Evolutionary conservation across 805 yeast genomes (phyloP).

Genomic region (Pichia deserticola): DNA sequence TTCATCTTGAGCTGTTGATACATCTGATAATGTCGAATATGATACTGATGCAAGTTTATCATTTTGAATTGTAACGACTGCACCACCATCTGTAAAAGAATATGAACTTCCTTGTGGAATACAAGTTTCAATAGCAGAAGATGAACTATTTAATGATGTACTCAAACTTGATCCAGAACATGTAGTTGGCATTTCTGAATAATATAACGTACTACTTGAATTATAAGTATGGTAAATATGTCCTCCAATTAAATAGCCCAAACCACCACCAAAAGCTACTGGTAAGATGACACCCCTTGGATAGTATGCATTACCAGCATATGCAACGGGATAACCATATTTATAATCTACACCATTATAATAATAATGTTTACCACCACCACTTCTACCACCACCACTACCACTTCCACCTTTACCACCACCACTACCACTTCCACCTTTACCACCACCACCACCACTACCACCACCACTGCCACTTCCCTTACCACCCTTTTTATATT

Average conservation of each 20-base stretch:
- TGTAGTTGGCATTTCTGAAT: conserved; percentile 10
- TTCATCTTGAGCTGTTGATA: background rate
- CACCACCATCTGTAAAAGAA: conserved; percentile 2
- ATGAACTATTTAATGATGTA: background rate
- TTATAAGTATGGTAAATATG: conserved; percentile 12
- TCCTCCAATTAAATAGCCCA: conserved; percentile 1
- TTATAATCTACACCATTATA: conserved; percentile 2
- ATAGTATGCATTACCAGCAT: conserved; percentile 5
- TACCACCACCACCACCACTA: background rate
- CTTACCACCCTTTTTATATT: background rate
- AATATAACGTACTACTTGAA: conserved; percentile 5
- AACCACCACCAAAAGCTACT: conserved; percentile 7
- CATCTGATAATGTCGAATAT: conserved; percentile 1
- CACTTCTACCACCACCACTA: background rate
- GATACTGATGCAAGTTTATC: background rate
- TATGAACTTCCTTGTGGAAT: background rate
- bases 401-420: background rate
- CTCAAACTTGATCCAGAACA: conserved; percentile 1
- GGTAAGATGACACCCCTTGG: conserved; percentile 11
- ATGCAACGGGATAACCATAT: conserved; percentile 7
- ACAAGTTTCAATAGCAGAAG: background rate
- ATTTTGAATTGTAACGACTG: background rate
- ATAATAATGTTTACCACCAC: background rate
- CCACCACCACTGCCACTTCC: conserved; percentile 2
- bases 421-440: background rate